Conservation (phyloP, 495 filamentous ascomycete genomes). For the Hypoxylon subgilvum region DNA sequence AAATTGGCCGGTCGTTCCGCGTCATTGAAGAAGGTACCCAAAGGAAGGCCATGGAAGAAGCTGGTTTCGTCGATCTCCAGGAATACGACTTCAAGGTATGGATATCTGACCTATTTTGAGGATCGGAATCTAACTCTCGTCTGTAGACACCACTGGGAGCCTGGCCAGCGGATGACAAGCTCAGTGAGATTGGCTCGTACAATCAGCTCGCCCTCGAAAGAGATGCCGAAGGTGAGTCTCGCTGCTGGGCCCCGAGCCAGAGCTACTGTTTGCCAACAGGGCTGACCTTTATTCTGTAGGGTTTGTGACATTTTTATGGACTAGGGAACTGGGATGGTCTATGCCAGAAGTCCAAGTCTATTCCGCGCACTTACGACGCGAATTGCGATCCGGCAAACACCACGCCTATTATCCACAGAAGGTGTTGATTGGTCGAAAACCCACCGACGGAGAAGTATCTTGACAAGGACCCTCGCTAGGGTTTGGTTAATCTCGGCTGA, state of each 20-base stretch:
- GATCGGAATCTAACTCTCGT: not conserved
- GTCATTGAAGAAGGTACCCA: conserved; percentile 49
- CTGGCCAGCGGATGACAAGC: conserved; percentile 57
- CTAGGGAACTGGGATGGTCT: conserved; percentile 41
- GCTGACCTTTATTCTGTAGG: conserved; percentile 26
- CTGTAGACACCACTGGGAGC: conserved; percentile 52
- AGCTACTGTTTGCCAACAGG: not conserved
- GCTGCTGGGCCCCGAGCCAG: not conserved
- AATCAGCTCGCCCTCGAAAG: conserved; percentile 29
- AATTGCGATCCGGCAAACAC: conserved; percentile 33
- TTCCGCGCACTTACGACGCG: conserved; percentile 42
- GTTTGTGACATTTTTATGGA: conserved; percentile 43
- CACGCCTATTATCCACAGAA: conserved; percentile 42
- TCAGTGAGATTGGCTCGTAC: conserved; percentile 57
- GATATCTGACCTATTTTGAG: not conserved
- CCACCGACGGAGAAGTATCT: conserved; percentile 11
- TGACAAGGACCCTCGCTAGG: not conserved
- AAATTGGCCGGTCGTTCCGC: conserved; percentile 55
- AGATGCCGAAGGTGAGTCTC: conserved; percentile 41
- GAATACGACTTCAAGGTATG: conserved; percentile 51
- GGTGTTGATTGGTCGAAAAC: conserved; percentile 46
- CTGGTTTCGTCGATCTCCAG: conserved; percentile 51
- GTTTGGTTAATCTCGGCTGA: not conserved
- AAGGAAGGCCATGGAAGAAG: conserved; percentile 41
- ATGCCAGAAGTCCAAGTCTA: conserved; percentile 45